Conservation (phyloP, 371 early-diverging fungal genomes). For the Chytridiales sp. region DNA sequence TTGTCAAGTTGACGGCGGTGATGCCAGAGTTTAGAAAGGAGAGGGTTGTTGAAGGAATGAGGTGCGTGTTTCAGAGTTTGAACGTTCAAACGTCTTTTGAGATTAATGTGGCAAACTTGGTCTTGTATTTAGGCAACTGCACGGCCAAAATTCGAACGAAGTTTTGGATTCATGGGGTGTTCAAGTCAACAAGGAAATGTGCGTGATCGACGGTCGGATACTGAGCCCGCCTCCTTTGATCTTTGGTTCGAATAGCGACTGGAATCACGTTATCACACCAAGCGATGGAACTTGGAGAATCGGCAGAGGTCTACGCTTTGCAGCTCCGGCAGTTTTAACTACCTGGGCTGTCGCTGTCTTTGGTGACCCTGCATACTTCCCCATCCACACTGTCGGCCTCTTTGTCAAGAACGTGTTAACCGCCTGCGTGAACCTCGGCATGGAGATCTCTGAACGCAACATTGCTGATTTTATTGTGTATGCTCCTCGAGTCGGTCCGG, state of each 20-base stretch:
- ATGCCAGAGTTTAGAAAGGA: conserved; percentile 9
- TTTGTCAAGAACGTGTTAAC: conserved; percentile 2
- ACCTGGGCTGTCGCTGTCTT: conserved; percentile 23
- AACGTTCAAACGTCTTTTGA: conserved; percentile 11
- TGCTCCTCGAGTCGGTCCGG: neutral
- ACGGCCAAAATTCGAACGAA: conserved; percentile 2
- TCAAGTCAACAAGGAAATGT: conserved; percentile 20
- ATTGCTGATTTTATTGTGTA: neutral
- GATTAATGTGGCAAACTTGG: neutral
- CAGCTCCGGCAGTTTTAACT: conserved; percentile 12
- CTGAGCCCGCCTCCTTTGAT: conserved; percentile 29
- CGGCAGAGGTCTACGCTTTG: conserved; percentile 12
- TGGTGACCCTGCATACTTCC: conserved; percentile 4
- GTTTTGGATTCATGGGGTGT: conserved; percentile 28
- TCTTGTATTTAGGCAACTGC: conserved; percentile 18
- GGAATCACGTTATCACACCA: conserved; percentile 19
- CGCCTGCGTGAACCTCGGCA: neutral
- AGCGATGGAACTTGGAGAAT: conserved; percentile 31
- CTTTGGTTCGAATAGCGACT: conserved; percentile 17
- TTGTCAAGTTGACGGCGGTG: conserved; percentile 21
- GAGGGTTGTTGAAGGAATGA: conserved; percentile 11
- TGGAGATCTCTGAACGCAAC: neutral
- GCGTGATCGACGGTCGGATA: conserved; percentile 25
- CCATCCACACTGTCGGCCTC: conserved; percentile 1
- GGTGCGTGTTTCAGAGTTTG: conserved; percentile 10